Evolutionary conservation across 495 filamentous ascomycete genomes (phyloP).

Genomic region (Chaetomium fimeti): DNA sequence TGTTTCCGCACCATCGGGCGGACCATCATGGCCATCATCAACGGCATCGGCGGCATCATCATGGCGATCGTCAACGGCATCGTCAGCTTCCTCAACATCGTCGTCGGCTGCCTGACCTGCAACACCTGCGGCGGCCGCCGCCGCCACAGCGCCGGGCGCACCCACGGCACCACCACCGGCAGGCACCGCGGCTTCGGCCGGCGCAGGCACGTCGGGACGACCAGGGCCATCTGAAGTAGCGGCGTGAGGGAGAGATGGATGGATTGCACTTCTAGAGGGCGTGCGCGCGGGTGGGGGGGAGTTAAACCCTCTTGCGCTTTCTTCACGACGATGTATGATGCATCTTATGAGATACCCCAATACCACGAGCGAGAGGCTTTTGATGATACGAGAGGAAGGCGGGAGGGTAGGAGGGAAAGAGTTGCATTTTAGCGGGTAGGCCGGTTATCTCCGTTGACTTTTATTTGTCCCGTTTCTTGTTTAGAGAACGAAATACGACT

Average conservation of each 20-base stretch:
- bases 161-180: conserved; percentile 14
- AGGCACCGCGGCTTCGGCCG: conserved; percentile 31
- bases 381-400: neutral
- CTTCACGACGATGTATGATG: neutral
- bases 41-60: conserved; percentile 75
- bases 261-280: neutral
- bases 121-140: conserved; percentile 48
- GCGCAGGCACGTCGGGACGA: conserved; percentile 29
- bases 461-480: neutral
- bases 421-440: neutral
- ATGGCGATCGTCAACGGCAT: conserved; percentile 73
- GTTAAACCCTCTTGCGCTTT: neutral
- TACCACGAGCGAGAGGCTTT: neutral
- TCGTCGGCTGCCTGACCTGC: conserved; percentile 87
- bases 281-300: no score
- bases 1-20: conserved; percentile 81
- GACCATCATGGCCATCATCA: conserved; percentile 78
- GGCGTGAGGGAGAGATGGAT: neutral
- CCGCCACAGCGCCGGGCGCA: conserved; percentile 16
- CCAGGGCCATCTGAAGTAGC: conserved; percentile 24
- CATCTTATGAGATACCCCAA: neutral
- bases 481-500: neutral
- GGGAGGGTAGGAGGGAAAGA: neutral
- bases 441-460: neutral
- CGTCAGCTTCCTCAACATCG: conserved; percentile 72